phyloP scores from a whole-genome alignment of 768 basidiomycete genomes.

The Termitomyces sp. region DNA sequence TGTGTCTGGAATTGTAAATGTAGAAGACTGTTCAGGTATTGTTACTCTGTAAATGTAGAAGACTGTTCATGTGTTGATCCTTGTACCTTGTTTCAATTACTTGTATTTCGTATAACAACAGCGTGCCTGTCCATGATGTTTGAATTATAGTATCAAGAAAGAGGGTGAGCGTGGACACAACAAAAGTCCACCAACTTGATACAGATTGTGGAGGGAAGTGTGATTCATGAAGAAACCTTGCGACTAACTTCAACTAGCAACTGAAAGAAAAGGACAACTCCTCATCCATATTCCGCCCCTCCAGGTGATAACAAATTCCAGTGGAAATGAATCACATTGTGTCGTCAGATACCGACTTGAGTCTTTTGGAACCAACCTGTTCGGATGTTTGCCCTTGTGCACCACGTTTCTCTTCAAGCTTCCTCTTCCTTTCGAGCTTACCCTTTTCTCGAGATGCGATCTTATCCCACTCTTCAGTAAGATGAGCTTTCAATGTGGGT shows the following conservation, averaged over 20 bases:
- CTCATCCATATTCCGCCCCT: not conserved
- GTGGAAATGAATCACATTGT: not conserved
- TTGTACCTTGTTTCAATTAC: not conserved
- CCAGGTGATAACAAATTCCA: not conserved
- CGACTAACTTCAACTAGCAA: not conserved
- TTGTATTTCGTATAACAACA: not conserved
- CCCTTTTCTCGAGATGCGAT: slow-evolving; percentile 36
- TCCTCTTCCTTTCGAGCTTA: slow-evolving; percentile 36
- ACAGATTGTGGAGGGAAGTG: not conserved
- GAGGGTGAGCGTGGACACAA: too few relatives aligned
- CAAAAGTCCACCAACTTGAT: too few relatives aligned
- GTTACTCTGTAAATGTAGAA: not conserved
- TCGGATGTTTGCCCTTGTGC: not conserved
- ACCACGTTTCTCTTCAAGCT: slow-evolving; percentile 23
- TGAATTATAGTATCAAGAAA: not conserved
- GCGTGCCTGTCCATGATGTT: not conserved
- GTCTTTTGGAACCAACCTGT: slow-evolving; percentile 10
- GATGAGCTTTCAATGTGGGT: slow-evolving; percentile 67
- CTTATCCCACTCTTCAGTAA: slow-evolving; percentile 69
- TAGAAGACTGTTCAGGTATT: not conserved
- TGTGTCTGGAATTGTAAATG: not conserved
- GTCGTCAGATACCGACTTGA: not conserved
- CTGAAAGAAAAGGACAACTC: not conserved
- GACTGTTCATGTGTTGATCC: not conserved
- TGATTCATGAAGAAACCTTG: not conserved